Evolutionary conservation across 116 monocot genomes (phyloP).

Genomic region (Zostera marina): DNA sequence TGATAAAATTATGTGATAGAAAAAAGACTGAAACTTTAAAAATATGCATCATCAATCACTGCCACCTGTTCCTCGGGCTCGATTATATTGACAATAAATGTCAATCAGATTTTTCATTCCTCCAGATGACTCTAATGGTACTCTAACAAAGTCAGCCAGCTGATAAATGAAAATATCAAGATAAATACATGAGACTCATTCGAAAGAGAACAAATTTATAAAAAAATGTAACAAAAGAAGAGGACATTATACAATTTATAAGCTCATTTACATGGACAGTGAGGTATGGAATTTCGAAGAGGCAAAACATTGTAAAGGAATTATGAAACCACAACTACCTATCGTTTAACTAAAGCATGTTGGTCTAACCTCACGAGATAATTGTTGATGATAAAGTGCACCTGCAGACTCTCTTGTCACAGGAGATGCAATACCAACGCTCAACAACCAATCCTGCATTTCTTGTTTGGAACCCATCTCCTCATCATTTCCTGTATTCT

Average conservation of each 20-base stretch:
- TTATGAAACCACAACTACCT: neutral
- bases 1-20: neutral
- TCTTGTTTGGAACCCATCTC: constrained; percentile 92
- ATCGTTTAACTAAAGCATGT: neutral
- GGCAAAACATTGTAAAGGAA: neutral
- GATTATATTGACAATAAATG: constrained; percentile 89
- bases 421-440: constrained; percentile 88
- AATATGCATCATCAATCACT: constrained; percentile 2
- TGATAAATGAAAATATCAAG: constrained; percentile 6
- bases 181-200: no score
- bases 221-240: no score
- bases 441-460: constrained; percentile 90
- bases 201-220: no score
- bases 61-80: constrained; percentile 92
- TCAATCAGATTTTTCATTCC: constrained; percentile 85
- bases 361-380: constrained; percentile 58
- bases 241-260: no score
- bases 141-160: constrained; percentile 82
- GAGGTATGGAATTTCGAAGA: neutral
- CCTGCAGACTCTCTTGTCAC: constrained; percentile 97
- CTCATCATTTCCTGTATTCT: constrained; percentile 48
- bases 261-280: neutral
- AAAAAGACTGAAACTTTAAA: neutral
- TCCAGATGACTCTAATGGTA: constrained; percentile 67
- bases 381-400: constrained; percentile 87